Percentiles rank a stretch among this genome's conserved stretches.
Evolutionary conservation across 768 basidiomycete genomes (phyloP).

Genomic region (Macrocybe gigantea): DNA sequence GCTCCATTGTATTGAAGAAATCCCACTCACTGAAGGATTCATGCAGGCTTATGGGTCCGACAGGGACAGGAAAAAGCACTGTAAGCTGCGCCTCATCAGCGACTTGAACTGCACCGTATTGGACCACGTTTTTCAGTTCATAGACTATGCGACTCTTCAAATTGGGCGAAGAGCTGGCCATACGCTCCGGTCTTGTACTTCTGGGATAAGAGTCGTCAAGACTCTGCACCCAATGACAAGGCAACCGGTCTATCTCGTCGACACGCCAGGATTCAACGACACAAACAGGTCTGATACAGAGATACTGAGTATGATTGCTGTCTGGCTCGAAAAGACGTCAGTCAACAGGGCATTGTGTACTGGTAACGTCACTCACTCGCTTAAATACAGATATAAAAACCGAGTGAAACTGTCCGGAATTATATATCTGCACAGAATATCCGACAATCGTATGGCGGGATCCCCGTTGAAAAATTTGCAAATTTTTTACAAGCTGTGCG

Average conservation of each 20-base stretch:
- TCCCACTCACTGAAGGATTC: background rate
- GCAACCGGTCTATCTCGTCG: constrained; percentile 13
- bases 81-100: background rate
- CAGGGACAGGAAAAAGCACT: constrained; percentile 16
- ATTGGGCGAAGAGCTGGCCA: constrained; percentile 11
- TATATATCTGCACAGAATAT: too few species aligned
- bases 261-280: constrained; percentile 20
- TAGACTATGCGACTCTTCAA: constrained; percentile 16
- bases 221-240: constrained; percentile 10
- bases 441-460: too few species aligned
- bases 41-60: constrained; percentile 15
- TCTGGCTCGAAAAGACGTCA: constrained; percentile 16
- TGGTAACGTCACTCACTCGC: too few species aligned
- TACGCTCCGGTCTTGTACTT: constrained; percentile 13
- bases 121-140: constrained; percentile 13
- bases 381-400: too few species aligned
- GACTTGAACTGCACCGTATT: background rate
- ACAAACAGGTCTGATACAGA: constrained; percentile 14
- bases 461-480: too few species aligned
- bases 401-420: background rate
- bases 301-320: constrained; percentile 14
- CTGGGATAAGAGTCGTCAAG: constrained; percentile 14
- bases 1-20: background rate
- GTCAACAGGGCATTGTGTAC: background rate
- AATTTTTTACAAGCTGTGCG: background rate